Evolutionary conservation across 345 rosid species (phyloP).

Genomic region (Corchorus capsularis): DNA sequence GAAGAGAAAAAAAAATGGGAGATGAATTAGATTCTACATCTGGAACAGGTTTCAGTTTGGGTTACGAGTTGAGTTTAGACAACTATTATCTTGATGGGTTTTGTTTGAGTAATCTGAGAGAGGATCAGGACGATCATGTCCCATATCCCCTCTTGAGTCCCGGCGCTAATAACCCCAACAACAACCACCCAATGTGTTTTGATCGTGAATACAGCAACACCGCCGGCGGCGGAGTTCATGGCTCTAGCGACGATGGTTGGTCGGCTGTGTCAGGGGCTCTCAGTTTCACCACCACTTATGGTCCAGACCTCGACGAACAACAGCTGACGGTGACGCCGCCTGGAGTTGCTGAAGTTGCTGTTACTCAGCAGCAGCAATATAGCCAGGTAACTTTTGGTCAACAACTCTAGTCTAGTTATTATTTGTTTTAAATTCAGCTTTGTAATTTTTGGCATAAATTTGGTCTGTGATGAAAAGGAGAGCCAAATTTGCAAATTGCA

Average conservation of each 20-base stretch:
- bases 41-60: conserved; percentile 4
- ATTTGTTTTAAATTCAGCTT: neutral
- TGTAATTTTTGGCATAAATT: neutral
- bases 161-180: neutral
- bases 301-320: conserved; percentile 7
- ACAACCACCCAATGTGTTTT: neutral
- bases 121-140: conserved; percentile 15
- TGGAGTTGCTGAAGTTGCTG: neutral
- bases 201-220: conserved; percentile 11
- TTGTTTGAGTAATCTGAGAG: neutral
- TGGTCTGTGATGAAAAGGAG: neutral
- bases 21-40: conserved; percentile 13
- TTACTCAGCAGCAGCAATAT: neutral
- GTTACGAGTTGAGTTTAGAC: neutral
- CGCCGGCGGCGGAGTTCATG: neutral
- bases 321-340: neutral
- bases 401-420: neutral
- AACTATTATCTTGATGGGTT: neutral
- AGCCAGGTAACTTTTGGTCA: neutral
- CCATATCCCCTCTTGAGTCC: conserved; percentile 1
- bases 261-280: conserved; percentile 12
- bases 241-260: conserved; percentile 12
- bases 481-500: neutral
- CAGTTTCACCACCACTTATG: conserved; percentile 9
- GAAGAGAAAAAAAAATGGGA: neutral